Evolutionary conservation across 225 moss, liverwort and hornwort species (phyloP).

Genomic region (Bryum argenteum): DNA sequence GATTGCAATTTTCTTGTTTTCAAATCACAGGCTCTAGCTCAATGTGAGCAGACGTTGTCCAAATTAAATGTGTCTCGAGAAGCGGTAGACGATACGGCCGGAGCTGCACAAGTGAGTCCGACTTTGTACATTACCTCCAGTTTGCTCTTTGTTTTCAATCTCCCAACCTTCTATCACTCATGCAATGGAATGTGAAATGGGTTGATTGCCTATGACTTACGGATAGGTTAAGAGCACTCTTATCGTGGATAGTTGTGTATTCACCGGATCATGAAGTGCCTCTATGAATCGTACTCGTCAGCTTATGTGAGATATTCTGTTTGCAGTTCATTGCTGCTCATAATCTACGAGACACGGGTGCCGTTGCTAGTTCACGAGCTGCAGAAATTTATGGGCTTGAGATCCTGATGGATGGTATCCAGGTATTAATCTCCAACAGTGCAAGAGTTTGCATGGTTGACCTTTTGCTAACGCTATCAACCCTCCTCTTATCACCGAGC

Average conservation of each 20-base stretch:
- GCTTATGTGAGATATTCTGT: conserved; percentile 26
- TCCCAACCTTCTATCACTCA: too few species aligned
- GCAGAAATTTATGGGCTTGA: conserved; percentile 92
- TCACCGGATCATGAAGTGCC: not conserved
- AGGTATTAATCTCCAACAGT: conserved; percentile 40
- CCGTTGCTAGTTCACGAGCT: conserved; percentile 92
- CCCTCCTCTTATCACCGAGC: conserved; percentile 11
- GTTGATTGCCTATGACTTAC: too few species aligned
- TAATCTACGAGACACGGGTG: conserved; percentile 79
- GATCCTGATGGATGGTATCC: conserved; percentile 91
- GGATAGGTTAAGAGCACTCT: too few species aligned
- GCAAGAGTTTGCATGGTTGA: conserved; percentile 3
- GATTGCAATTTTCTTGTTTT: conserved; percentile 7
- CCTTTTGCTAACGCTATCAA: conserved; percentile 6
- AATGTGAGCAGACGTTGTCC: conserved; percentile 87
- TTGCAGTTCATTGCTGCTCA: conserved; percentile 83
- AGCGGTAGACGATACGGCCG: conserved; percentile 97
- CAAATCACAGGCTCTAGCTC: conserved; percentile 78
- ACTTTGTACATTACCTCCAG: conserved; percentile 8
- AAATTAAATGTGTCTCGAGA: conserved; percentile 85
- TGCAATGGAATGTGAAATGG: too few species aligned
- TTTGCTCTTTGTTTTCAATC: conserved; percentile 22
- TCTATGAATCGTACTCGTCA: not conserved
- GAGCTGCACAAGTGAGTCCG: conserved; percentile 73
- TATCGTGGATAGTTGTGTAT: conserved; percentile 9